Base-by-base conservation (phyloP, 2,329 filamentous ascomycete species). In the Cadophora malorum region DNA sequence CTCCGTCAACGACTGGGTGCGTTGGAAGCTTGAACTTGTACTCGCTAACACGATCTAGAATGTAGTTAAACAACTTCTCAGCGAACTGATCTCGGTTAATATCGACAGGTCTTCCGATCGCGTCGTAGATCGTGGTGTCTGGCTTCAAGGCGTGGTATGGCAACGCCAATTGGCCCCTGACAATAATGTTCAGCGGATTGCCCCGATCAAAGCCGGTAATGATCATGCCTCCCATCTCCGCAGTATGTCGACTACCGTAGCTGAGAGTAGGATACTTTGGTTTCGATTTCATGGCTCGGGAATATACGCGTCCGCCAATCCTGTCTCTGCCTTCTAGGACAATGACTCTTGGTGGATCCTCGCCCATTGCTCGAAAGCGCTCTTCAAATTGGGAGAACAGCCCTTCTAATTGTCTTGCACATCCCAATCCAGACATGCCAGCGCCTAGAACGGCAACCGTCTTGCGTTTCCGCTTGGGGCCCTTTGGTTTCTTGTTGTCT, bases 221-320 rank as follows among this genome's bases (percentile, higher is more conserved):
- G 69, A 99, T 98, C 85, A 99, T 97, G 65, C 95, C 96, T 33
- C 96, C 96, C 90, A 97, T 96, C 79, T 99, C 96, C 38, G 93
- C 96, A 23, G 94, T 98, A 76, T 91, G 91, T 62, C 88, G 83
- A 69, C 84, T 86, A 9, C 83, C 85, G 80, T 86, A 78, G 85
- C 87, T 68, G 10, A 79, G 80, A 83, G 75, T 77, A 83, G 80
- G 77, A 83, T 79, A 78, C 86, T 79, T 82, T 91, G 81, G 82
- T 88, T 84, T 83, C 81, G 82, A 69, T 90, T 74, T 82, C 70
- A 90, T 85, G 28, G 85, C 81, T 64, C 86, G 93, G 64, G 96
- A 99, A 80, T 97, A 98, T 23, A 99, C 93, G 72, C 96, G 89
- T 50, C 96, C 96, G 50, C 96, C 96, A 63, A 99, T 88, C 67